Base-by-base conservation (phyloP, 2,329 filamentous ascomycete genomes). In the Geoglossum cookeanum region DNA sequence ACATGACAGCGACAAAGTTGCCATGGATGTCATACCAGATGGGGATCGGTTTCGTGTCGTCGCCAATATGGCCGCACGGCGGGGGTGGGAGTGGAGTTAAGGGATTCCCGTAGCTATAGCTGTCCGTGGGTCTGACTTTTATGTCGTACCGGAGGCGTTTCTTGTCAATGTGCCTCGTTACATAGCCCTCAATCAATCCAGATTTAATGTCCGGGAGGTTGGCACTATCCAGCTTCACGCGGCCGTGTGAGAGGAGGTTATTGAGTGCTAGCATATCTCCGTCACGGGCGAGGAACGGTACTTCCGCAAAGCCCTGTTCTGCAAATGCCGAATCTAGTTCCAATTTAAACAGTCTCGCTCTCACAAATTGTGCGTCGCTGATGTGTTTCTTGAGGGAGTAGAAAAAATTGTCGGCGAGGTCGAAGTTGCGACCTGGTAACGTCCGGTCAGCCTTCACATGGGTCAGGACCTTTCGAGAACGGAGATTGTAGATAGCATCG, bases 21-120 rank as follows among this genome's bases (percentile, higher is more conserved):
- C 68, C 69, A 57, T 75, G 71, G 55, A 76, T 72, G 61, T 75
- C 73, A 56, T 71, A 67, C 74, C 74, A 77, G 13, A 75, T 56
- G 0, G 74, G 74, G 27, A 73, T 68, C 1, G 53, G 53, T 3
- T 63, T 60, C 2, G 64, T 59, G 0, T 52, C 58, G 8, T 56
- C 39, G 4, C 30, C 27, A 7, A 57, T 7, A 7, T 56, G 53
- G 17, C 17, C n/a, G 4, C 33, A 33, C 9, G 55, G 44, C 7
- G 56, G 56, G 4, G 15, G 32, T 6, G 57, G 57, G 30, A 45
- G 57, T 4, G 30, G 47, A 11, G 63, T 29, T 8, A 60, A 58
- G 0, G 71, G 70, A 58, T 72, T 70, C 3, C 72, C 72, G 27
- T 65, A 66, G 7, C 68, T 55, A 60, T 76, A 76, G 3, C 58